Conservation (phyloP, 164 flowering plant species). For the Vitis rotundifolia region DNA sequence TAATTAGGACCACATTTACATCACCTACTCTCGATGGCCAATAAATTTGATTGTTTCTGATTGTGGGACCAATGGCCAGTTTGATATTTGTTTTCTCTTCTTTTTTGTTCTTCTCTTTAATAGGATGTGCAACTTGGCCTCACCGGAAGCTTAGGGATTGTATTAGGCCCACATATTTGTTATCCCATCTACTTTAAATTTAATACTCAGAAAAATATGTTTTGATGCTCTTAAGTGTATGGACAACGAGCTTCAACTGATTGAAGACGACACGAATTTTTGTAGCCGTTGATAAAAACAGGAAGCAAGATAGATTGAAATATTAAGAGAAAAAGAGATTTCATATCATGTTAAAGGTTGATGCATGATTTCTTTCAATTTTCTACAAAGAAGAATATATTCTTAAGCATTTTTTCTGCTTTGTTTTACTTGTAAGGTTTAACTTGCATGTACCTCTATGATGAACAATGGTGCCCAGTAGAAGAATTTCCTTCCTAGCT, state of each 20-base stretch:
- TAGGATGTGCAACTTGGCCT: neutral
- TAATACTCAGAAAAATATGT: neutral
- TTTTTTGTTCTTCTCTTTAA: neutral
- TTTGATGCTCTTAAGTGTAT: neutral
- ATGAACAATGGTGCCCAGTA: no score
- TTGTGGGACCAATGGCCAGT: slow-evolving; percentile 11
- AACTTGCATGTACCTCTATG: no score
- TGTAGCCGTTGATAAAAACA: slow-evolving; percentile 4
- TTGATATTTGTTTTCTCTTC: neutral
- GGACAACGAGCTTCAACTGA: slow-evolving; percentile 10
- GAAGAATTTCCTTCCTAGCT: no score
- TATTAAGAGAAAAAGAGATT: no score
- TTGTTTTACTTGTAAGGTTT: no score
- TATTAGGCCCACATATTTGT: slow-evolving; percentile 1
- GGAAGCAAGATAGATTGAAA: neutral
- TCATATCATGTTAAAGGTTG: neutral
- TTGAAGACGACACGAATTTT: slow-evolving; percentile 17
- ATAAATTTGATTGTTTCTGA: slow-evolving; percentile 2
- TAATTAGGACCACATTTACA: slow-evolving; percentile 9
- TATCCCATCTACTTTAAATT: neutral
- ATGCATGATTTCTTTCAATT: no score
- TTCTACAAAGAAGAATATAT: no score
- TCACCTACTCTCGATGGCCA: slow-evolving; percentile 8
- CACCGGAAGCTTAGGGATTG: slow-evolving; percentile 4
- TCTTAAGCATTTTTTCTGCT: no score